Base-by-base conservation (phyloP, 805 yeast species). In the Candida ovalis region DNA sequence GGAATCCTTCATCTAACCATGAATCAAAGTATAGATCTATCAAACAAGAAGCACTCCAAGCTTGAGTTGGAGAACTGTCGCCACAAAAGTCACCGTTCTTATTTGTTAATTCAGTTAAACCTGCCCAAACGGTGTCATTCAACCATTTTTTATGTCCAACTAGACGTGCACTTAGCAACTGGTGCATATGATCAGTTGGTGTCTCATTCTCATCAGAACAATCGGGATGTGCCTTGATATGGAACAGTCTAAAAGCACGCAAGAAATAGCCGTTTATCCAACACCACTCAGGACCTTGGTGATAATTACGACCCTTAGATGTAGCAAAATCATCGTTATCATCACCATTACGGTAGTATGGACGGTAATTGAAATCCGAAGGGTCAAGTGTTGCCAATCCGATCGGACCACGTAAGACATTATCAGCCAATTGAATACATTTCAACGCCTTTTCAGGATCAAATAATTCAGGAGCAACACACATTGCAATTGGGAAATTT, bases 281-380 rank as follows among this genome's bases (percentile, higher is more conserved):
- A 30, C 88, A 86, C 99, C 99, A 92, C 64, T 94, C 99, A 2
- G 99, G 99, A 1, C 99, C 99, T 69, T 92, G 98, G 67, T 92
- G 99, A 65, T 92, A 92, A 69, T 94, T 94, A 59, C 98, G 79
- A 27, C 99, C 99, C 68, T 90, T 89, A 2, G 97, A 76, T 0
- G 97, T 90, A 0, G 95, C 89, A 75, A 90, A 94, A 66, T 92
- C 96, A 4, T 76, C 80, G 45, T 79, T 80, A 60, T 92, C 98
- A 37, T 78, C 85, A 42, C 89, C 71, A 64, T 92, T 94, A 60
- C 73, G 73, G 67, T 92, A 92, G 69, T 88, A 80, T 1, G 99
- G 99, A 53, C 96, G 77, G 66, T 94, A 92, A 67, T 92, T 91
- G 71, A 82, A 78, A 69, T 92, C 99, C 13, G 84, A 77, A 3